A percentile compares a stretch with the other conserved stretches of the same genome.
These are phyloP conservation scores for Camillea tinctor DNA, from an alignment of 2,329 filamentous ascomycete species.

Conservation along the genomic window DNA sequence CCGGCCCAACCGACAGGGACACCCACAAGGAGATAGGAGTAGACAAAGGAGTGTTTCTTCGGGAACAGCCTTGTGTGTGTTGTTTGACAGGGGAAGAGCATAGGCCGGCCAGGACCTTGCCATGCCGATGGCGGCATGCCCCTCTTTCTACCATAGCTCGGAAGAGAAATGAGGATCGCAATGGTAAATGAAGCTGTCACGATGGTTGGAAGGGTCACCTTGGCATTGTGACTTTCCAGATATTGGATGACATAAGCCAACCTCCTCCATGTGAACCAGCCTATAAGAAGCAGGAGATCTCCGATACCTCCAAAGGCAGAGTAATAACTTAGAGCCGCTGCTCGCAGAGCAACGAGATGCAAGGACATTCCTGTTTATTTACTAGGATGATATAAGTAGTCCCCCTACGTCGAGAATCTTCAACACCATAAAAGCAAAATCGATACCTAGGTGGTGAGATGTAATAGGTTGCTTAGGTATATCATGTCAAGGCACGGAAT, in stretches of 20 bases:
- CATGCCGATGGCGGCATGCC: conserved; percentile 14
- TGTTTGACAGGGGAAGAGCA: conserved; percentile 64
- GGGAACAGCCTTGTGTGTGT: conserved; percentile 68
- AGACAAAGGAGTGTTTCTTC: conserved; percentile 64
- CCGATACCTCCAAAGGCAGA: conserved; percentile 15
- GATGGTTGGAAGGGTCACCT: conserved; percentile 2
- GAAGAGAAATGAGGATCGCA: conserved; percentile 1
- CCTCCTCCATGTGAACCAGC: conserved; percentile 13
- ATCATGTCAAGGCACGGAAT: background rate
- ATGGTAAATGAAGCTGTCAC: conserved; percentile 4
- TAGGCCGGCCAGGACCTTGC: conserved; percentile 37
- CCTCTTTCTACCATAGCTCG: conserved; percentile 1
- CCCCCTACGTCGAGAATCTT: too few relatives aligned
- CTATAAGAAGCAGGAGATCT: conserved; percentile 16
- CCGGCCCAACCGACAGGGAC: conserved; percentile 65
- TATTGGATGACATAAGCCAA: conserved; percentile 1
- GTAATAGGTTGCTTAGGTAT: background rate
- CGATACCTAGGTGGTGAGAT: background rate
- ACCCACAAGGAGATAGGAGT: conserved; percentile 69
- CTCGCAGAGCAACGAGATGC: conserved; percentile 10
- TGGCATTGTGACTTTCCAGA: background rate
- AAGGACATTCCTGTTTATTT: conserved; percentile 13
- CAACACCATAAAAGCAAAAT: background rate
- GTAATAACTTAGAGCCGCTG: conserved; percentile 16
- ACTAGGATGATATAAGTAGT: background rate